phyloP scores from a whole-genome alignment of 1,284 basidiomycete genomes.

The Fomes fomentarius region DNA sequence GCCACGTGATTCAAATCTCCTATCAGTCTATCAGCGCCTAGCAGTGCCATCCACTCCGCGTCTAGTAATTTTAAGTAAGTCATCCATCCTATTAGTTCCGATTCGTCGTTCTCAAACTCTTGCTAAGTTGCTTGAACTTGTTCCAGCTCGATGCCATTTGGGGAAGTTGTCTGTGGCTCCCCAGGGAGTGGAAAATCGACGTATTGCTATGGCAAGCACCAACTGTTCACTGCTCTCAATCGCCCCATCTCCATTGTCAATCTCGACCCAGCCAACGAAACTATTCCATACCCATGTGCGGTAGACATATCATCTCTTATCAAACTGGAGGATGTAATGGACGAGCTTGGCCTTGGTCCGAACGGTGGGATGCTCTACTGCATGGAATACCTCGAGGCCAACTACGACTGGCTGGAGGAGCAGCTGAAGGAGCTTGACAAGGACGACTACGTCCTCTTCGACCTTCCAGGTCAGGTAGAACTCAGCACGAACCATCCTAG shows the following conservation, averaged over 20 bases:
- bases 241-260: slow-evolving; percentile 92
- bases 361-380: slow-evolving; percentile 98
- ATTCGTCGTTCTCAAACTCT: neutral
- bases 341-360: slow-evolving; percentile 85
- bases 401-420: slow-evolving; percentile 93
- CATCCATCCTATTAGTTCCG: too few species aligned
- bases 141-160: slow-evolving; percentile 67
- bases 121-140: neutral
- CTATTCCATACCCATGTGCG: slow-evolving; percentile 89
- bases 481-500: slow-evolving; percentile 95
- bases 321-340: slow-evolving; percentile 89
- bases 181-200: slow-evolving; percentile 95
- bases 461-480: slow-evolving; percentile 98
- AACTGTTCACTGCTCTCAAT: slow-evolving; percentile 86
- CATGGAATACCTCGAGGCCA: slow-evolving; percentile 96
- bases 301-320: slow-evolving; percentile 89
- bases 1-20: too few species aligned
- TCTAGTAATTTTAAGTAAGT: too few species aligned
- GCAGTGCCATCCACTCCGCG: too few species aligned
- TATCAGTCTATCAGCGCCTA: too few species aligned
- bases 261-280: slow-evolving; percentile 93
- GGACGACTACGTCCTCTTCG: slow-evolving; percentile 90
- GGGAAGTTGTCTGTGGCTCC: slow-evolving; percentile 88
- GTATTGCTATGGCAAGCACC: slow-evolving; percentile 92
- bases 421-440: slow-evolving; percentile 68